Evolutionary conservation across 2,329 filamentous ascomycete species (phyloP).

Genomic region (Aspergillus sp.): DNA sequence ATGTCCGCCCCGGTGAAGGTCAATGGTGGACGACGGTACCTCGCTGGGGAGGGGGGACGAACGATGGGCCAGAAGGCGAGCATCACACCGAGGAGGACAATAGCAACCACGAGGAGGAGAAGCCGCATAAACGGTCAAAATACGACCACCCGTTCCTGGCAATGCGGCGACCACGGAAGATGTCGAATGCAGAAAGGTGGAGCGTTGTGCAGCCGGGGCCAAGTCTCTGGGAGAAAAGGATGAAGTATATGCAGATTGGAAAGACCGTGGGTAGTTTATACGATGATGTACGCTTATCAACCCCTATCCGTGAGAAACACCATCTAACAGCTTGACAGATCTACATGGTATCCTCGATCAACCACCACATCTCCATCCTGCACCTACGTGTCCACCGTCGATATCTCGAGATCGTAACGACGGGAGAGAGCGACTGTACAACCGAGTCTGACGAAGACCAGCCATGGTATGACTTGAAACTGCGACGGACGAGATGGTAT

Average conservation of each 20-base stretch:
- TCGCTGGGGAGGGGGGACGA: slow-evolving; percentile 49
- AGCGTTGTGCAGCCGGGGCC: slow-evolving; percentile 45
- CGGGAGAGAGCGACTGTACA: slow-evolving; percentile 31
- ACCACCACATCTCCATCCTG: slow-evolving; percentile 56
- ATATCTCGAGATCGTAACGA: slow-evolving; percentile 50
- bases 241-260: slow-evolving; percentile 52
- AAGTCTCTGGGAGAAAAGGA: slow-evolving; percentile 51
- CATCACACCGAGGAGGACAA: slow-evolving; percentile 23
- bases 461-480: slow-evolving; percentile 46
- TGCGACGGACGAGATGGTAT: slow-evolving; percentile 54
- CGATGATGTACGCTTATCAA: slow-evolving; percentile 48
- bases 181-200: slow-evolving; percentile 47
- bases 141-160: slow-evolving; percentile 27
- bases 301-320: background rate
- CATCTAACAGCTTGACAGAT: slow-evolving; percentile 37
- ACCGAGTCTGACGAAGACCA: slow-evolving; percentile 20
- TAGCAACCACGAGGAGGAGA: slow-evolving; percentile 19
- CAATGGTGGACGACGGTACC: slow-evolving; percentile 55
- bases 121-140: slow-evolving; percentile 34
- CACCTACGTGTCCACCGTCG: slow-evolving; percentile 51
- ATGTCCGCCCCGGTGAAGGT: slow-evolving; percentile 47
- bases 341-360: slow-evolving; percentile 56
- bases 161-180: slow-evolving; percentile 33
- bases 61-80: slow-evolving; percentile 30
- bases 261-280: slow-evolving; percentile 41